Percentiles rank a stretch among this genome's conserved stretches.
phyloP scores from a whole-genome alignment of 2,329 filamentous ascomycete species.

The Didymella exigua region DNA sequence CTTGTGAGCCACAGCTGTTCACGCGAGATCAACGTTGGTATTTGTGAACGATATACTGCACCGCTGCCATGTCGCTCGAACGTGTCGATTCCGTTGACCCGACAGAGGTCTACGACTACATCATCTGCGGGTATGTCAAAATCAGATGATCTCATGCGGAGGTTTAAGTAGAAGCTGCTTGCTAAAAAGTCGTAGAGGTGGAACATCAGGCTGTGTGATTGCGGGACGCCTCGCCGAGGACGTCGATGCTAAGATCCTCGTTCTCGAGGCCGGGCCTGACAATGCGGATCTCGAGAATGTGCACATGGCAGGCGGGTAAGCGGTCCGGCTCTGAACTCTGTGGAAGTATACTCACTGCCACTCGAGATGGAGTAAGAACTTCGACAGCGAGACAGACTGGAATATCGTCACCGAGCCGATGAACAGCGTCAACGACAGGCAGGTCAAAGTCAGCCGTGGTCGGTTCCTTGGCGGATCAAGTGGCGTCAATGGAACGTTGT shows the following conservation, averaged over 20 bases:
- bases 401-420: constrained; percentile 55
- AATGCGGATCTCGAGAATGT: constrained; percentile 55
- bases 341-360: constrained; percentile 13
- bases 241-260: constrained; percentile 48
- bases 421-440: constrained; percentile 49
- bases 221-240: constrained; percentile 56
- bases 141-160: background rate
- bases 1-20: too few species aligned
- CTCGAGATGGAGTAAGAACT: constrained; percentile 51
- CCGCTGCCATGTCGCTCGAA: constrained; percentile 25
- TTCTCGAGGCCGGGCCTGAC: constrained; percentile 57
- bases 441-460: constrained; percentile 57
- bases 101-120: constrained; percentile 32
- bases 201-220: constrained; percentile 57
- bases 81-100: constrained; percentile 26
- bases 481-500: constrained; percentile 58
- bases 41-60: background rate
- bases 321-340: background rate
- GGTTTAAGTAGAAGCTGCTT: background rate
- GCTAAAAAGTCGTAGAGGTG: constrained; percentile 41
- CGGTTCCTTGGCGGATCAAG: constrained; percentile 58
- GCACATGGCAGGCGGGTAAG: constrained; percentile 58
- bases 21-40: background rate
- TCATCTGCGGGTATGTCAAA: constrained; percentile 34
- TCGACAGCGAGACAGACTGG: constrained; percentile 59